Base-by-base conservation (phyloP, 331 rosid genomes). In the Quercus phellos region DNA sequence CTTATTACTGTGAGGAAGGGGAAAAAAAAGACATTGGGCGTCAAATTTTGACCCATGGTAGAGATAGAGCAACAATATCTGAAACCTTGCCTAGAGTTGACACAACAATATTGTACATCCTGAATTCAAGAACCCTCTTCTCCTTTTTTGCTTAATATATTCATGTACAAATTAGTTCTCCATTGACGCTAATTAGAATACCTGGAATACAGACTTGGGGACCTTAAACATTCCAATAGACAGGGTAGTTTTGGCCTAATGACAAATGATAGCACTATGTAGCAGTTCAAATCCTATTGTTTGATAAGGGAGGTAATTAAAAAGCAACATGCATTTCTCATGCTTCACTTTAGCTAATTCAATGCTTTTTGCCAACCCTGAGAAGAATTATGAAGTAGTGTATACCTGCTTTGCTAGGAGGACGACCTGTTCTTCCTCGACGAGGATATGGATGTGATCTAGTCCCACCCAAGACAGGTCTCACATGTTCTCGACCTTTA, bases 371-470 rank as follows among this genome's bases (percentile, higher is more conserved):
- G 3, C 53, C 16, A 3, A 11, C 53, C 14, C 16, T 46, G 53
- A 46, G 16, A 46, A 46, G 53, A 46, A 46, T 46, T 46, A 46
- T 46, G 53, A 46, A 46, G 16, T 46, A 46, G 53, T 42, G 32
- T 56, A 11, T 86, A 90, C 97, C 89, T 82, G 75, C 3, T 51
- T 61, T 11, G 64, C 78, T 59, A 18, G 16, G 86, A 67, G 79
- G 75, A 8, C 78, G 86, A 56, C 90, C 85, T 0, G 91, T 92
- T 86, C 90, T 90, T 78, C 72, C 61, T 77, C 92, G 79, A 1
- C 97, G 94, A 51, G 97, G 97, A 87, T 90, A 92, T 8, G 96
- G 96, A 85, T 72, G 81, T 8, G 30, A 80, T 50, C 27, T 64
- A 4, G 87, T 82, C 3, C 86, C 91, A n/a, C 94, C 96, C 26